Base-by-base conservation (phyloP, 108 stramenopile genomes). In the Fragilaria crotonensis region DNA sequence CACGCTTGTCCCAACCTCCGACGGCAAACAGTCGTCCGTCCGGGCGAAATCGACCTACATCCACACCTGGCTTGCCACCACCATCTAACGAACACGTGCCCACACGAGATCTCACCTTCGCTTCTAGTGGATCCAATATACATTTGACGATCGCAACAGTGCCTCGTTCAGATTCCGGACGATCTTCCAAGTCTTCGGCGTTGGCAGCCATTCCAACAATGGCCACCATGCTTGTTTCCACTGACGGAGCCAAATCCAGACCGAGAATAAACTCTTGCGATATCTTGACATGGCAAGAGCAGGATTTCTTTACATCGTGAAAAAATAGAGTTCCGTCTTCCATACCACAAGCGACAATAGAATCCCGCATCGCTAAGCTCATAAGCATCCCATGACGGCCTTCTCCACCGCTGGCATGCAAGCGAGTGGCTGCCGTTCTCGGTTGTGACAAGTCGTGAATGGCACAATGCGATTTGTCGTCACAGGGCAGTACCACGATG, bases 1-100 rank as follows among this genome's bases (percentile, higher is more conserved):
- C 61, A 21, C 90, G 69, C 32, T 71, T 52, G 69, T 92, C 90
- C 90, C 90, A 92, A 18, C 90, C 90, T 48, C 87, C 90, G 7
- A 86, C 84, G 1, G 85, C 90, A 68, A 83, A 86, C 1, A 88
- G 29, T 9, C 85, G 77, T 30, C 78, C 84, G 66, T 85, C 89
- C 9, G 85, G 84, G 25, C 87, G 82, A 69, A 92, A 92, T 3
- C 80, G 82, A 51, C 80, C 75, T 18, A 73, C 65, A 0, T 70
- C 68, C 22, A 88, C 85, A 29, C 90, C 90, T 4, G 83, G 64
- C 54, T 84, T 91, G 4, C 85, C 84, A 26, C 32, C 45, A 14
- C 65, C 78, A 0, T 52, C 69, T 1, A 80, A 56, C 3, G 72
- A 71, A 50, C 89, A 87, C n/a, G 85, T 91, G 5, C 60, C 62